Conservation (phyloP, 345 rosid species). For the Limnanthes douglasii region DNA sequence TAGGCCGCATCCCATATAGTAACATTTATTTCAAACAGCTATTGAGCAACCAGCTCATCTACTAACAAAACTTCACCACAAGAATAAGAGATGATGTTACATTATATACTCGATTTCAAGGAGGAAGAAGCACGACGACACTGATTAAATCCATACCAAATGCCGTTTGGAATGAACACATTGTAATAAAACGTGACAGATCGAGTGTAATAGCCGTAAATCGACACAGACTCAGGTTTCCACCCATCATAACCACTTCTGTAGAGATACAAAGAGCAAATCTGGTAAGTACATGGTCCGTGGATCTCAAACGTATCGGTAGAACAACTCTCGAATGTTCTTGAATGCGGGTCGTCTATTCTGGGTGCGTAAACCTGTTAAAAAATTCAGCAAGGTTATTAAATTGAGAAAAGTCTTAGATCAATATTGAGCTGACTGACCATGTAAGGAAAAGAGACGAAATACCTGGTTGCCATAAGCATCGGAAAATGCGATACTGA, state of each 20-base stretch:
- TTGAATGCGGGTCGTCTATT: slow-evolving; percentile 28
- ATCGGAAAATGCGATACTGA: slow-evolving; percentile 43
- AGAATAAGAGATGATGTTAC: too few species aligned
- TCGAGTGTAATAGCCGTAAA: slow-evolving; percentile 17
- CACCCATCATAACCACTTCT: slow-evolving; percentile 40
- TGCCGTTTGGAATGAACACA: slow-evolving; percentile 22
- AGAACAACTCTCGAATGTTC: slow-evolving; percentile 40
- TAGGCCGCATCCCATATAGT: too few species aligned
- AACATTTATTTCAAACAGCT: too few species aligned
- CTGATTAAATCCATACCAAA: slow-evolving; percentile 42
- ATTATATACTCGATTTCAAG: neutral
- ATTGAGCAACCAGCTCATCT: too few species aligned
- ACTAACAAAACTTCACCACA: too few species aligned
- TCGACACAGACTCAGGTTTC: slow-evolving; percentile 29
- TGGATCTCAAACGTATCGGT: slow-evolving; percentile 28
- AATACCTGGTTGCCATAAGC: slow-evolving; percentile 45
- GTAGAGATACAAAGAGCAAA: slow-evolving; percentile 34
- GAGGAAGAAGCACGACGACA: slow-evolving; percentile 5
- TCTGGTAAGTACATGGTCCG: slow-evolving; percentile 35
- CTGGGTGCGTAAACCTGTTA: slow-evolving; percentile 35
- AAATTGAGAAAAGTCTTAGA: neutral
- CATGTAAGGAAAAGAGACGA: neutral
- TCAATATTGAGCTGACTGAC: neutral
- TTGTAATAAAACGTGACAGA: slow-evolving; percentile 24
- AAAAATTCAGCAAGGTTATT: neutral